Base-by-base conservation (phyloP, 495 filamentous ascomycete genomes). In the Podospora australis region DNA sequence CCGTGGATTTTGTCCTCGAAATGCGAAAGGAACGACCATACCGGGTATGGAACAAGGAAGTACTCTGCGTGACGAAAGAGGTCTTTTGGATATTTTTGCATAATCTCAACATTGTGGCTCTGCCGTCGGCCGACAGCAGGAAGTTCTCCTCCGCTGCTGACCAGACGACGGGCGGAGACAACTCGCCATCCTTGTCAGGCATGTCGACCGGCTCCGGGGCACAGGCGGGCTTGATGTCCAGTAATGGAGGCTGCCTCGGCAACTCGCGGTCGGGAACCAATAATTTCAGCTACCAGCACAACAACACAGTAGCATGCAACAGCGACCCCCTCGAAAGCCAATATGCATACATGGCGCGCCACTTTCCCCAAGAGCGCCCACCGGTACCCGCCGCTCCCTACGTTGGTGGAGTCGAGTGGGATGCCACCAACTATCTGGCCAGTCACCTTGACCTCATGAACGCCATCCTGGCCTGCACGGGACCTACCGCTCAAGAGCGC, bases 81-180 rank as follows among this genome's bases (percentile, higher is more conserved):
- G 92, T 97, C 22, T 98, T 98, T 65, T 98, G 92, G 92, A 98
- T 98, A 59, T 98, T 97, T 69, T 74, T 96, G 46, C 92, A 98
- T 62, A 83, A 90, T 48, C 70, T 91, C 40, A 97, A 97, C 55
- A 82, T 96, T 49, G 78, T 98, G 43, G 79, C 87, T 34, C 57
- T 83, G 21, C 76, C 74, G 24, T 55, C 65, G 48, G 62, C 54
- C 4, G 4, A 6, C 11, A 23, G 16, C 6, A 30, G n/a, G n/a
- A 23, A 43, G 13, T 7, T 13, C 6, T n/a, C 40, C 7, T n/a
- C n/a, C n/a, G 9, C 20, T 5, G 4, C 23, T 11, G 20, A 6
- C 6, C 23, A 2, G 2, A 43, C 22, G 16, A 16, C 16, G 6
- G 22, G 23, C 10, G 4, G 22, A n/a, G 30, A 29, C 28, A n/a